phyloP scores from a whole-genome alignment of 805 yeast genomes.

The Teunomyces pallodes region DNA sequence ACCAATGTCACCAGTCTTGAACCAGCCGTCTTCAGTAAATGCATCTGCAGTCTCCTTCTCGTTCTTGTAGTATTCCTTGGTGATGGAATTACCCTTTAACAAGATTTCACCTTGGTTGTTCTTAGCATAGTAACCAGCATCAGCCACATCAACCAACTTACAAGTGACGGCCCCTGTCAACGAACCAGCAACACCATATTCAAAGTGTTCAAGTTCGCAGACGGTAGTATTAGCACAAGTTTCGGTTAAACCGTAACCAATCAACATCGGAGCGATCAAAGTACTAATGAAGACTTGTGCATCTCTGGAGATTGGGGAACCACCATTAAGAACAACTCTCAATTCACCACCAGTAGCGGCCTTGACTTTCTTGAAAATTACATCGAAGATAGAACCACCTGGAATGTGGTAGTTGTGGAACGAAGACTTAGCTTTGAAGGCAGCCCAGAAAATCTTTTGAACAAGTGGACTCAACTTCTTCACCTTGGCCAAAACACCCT shows the following conservation, averaged over 20 bases:
- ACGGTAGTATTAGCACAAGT: conserved; percentile 87
- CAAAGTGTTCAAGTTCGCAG: conserved; percentile 61
- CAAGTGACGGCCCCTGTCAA: conserved; percentile 79
- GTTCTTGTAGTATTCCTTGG: conserved; percentile 78
- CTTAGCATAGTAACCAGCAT: conserved; percentile 87
- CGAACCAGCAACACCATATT: conserved; percentile 78
- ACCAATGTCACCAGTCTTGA: conserved; percentile 94
- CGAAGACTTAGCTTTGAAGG: conserved; percentile 69
- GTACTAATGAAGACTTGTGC: conserved; percentile 80
- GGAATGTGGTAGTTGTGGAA: conserved; percentile 70
- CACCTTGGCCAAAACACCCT: conserved; percentile 83
- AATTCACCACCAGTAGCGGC: conserved; percentile 94
- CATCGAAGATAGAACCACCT: conserved; percentile 66
- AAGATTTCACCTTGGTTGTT: conserved; percentile 91
- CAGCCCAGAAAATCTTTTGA: conserved; percentile 87
- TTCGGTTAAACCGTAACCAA: conserved; percentile 97
- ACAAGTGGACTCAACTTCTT: conserved; percentile 58
- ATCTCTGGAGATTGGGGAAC: conserved; percentile 79
- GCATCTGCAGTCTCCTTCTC: conserved; percentile 76
- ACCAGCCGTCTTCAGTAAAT: conserved; percentile 85
- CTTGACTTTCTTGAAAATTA: conserved; percentile 83
- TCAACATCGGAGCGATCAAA: conserved; percentile 78
- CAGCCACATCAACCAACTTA: conserved; percentile 87
- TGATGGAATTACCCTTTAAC: conserved; percentile 71
- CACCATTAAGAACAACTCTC: conserved; percentile 78